Percentiles rank a stretch among this genome's conserved stretches.
These are phyloP conservation scores for Scytalidium lignicola DNA, from an alignment of 2,329 filamentous ascomycete species.

Conservation along the genomic window DNA sequence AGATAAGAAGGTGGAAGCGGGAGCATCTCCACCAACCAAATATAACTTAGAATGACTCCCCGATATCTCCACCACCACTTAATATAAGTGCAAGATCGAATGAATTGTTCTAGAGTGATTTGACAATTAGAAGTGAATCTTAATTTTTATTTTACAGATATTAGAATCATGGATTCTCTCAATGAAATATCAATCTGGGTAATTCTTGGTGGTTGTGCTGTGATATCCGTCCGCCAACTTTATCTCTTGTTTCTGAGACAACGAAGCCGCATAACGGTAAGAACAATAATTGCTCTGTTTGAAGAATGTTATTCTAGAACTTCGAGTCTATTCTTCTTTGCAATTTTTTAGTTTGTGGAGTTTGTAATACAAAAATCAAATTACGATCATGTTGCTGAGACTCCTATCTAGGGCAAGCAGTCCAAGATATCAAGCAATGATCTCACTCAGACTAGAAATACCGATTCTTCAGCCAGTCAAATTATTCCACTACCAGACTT, in stretches of 20 bases:
- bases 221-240: not conserved
- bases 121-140: no score
- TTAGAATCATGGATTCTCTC: not conserved
- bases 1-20: not conserved
- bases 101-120: not conserved
- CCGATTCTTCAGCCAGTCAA: not conserved
- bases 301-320: not conserved
- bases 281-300: not conserved
- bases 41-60: not conserved
- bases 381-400: not conserved
- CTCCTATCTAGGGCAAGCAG: not conserved
- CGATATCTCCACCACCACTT: not conserved
- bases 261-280: not conserved
- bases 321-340: no score
- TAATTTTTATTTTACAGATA: not conserved
- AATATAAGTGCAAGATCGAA: not conserved
- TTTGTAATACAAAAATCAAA: no score
- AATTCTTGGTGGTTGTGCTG: not conserved
- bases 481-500: slow-evolving; percentile 40
- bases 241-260: not conserved
- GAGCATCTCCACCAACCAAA: not conserved
- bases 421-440: no score
- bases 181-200: not conserved
- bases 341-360: no score
- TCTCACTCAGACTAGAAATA: no score